Base-by-base conservation (phyloP, 805 yeast species). In the Torulaspora gathmanii region DNA sequence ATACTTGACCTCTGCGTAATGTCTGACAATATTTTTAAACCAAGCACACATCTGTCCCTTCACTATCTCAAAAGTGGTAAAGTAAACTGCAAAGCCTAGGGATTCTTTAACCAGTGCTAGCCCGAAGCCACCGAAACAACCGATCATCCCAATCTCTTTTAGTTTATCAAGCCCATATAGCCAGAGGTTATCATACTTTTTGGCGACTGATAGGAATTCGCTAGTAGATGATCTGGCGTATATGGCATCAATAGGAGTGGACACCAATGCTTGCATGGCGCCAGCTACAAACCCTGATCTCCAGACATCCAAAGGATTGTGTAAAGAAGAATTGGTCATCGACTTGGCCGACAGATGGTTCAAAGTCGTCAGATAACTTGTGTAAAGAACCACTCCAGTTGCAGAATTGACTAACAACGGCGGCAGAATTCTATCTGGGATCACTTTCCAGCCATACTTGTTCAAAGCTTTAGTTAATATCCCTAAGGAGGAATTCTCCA, bases 171-270 rank as follows among this genome's bases (percentile, higher is more conserved):
- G 61, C 0, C 91, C 89, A 64, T 87, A 91, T 20, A 67, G 67
- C 95, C 96, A 87, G 45, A 90, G 63, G 46, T 83, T 83, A 46
- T 77, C 77, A 63, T 85, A 82, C 26, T 74, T 72, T 57, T 54
- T 46, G 17, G 58, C 53, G 5, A 88, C 85, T 42, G 76, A 74
- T 12, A 87, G 65, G 42, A 90, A 67, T 53, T 88, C 95, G 9
- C 83, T 77, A 4, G 87, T 82, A 1, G 81, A 74, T 52, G 90
- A 86, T 53, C 97, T 73, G 1, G 95, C 79, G 58, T 83, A 85
- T 3, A 91, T 79, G 6, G 97, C 96, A 65, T 91, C 97, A 4
- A 91, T 73, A 0, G 98, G 98, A 1, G 96, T 91, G 1, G 96
- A 95, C 0, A 87, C 90, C 13, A 87, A 67, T n/a, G 95, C 84